Base-by-base conservation (phyloP, 148 eudicot genomes). In the Pouteria glomerata region DNA sequence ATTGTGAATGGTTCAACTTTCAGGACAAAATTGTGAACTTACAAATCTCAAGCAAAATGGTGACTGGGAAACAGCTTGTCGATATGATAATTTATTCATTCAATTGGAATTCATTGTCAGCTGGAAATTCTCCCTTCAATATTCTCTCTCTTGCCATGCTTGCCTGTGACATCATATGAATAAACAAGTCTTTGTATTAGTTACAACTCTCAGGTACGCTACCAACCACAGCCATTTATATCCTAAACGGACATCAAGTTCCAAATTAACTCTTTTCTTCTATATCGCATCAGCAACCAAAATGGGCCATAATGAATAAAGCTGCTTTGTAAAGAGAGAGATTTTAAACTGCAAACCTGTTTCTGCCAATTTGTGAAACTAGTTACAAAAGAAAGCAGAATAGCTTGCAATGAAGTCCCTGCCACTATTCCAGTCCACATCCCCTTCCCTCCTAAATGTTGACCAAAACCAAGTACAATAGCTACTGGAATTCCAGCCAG, bases 351-450 rank as follows among this genome's bases (percentile, higher is more conserved):
- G 18, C 6, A 10, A 59, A 80, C 83, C 83, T 76, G 77, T 50
- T 78, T 72, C 74, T 76, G 51, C 87, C 82, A 81, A 16, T 83
- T 66, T 23, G 73, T 74, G 24, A 53, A 65, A 51, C 35, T 39
- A 11, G 79, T 59, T 44, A 72, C 48, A 3, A 53, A 4, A 16
- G 63, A 29, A 31, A 83, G 71, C 53, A 77, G 13, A 10, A 66
- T 13, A 19, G 60, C 26, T 45, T 77, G 86, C 29, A 80, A 58
- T 11, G 52, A 35, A 14, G 77, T 60, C 3, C 80, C 83, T 1
- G 65, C 55, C 1, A 57, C 11, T 30, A 79, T 57, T 26, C 88
- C 88, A 21, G 59, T 57, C 88, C 88, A 85, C 19, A 85, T 57
- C 0, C 85, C 85, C 27, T 66, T 62, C 16, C 85, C 88, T 66